Evolutionary conservation across 108 stramenopile species (phyloP).

Genomic region (Pseudonitzschia multistriata): DNA sequence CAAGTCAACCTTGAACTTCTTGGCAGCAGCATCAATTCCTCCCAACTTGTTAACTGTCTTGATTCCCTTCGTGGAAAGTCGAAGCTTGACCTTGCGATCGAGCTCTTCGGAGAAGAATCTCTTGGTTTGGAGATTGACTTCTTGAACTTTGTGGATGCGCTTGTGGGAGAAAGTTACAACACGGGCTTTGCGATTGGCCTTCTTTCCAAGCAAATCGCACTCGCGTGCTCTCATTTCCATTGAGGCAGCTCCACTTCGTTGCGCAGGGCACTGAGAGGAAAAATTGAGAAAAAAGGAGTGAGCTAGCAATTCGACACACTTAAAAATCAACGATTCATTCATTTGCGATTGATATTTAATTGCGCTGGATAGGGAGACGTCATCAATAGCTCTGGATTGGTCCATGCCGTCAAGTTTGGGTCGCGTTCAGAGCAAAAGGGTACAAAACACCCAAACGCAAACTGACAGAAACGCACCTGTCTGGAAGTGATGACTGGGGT

Average conservation of each 20-base stretch:
- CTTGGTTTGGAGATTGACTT: conserved; percentile 91
- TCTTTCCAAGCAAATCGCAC: conserved; percentile 90
- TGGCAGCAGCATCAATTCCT: conserved; percentile 87
- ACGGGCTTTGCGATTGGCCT: conserved; percentile 90
- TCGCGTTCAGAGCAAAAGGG: neutral
- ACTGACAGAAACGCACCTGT: conserved; percentile 14
- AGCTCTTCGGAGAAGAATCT: conserved; percentile 83
- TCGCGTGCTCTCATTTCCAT: conserved; percentile 85
- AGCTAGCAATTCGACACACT: neutral
- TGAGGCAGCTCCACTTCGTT: conserved; percentile 29
- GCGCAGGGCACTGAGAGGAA: conserved; percentile 2
- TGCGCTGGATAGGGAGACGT: no score
- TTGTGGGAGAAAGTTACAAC: conserved; percentile 93
- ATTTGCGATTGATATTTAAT: no score
- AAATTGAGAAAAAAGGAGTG: neutral
- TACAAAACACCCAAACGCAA: neutral
- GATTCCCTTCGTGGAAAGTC: conserved; percentile 93
- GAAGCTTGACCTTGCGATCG: conserved; percentile 75
- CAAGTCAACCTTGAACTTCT: conserved; percentile 90
- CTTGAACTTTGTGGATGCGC: conserved; percentile 91
- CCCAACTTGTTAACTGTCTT: conserved; percentile 96
- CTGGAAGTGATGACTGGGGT: conserved; percentile 30
- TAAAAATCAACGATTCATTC: neutral
- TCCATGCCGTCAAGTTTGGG: no score
- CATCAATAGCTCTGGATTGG: no score